A percentile compares a stretch with the other conserved stretches of the same genome.
Evolutionary conservation across 1,139 yeast species (phyloP).

Genomic region (Yamadazyma buinensis): DNA sequence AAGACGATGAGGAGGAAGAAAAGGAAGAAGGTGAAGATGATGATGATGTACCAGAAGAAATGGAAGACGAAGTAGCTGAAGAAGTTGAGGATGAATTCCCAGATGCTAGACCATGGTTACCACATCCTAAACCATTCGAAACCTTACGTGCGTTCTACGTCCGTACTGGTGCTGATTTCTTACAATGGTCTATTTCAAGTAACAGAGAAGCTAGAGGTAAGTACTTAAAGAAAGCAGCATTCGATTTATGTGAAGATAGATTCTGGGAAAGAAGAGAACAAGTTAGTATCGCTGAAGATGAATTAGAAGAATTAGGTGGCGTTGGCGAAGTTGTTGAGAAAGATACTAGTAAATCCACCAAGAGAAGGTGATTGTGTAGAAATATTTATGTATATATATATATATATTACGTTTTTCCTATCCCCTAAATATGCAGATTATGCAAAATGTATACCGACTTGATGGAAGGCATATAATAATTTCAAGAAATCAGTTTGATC

Average conservation of each 20-base stretch:
- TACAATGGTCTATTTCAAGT: conserved; percentile 89
- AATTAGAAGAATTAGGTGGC: conserved; percentile 85
- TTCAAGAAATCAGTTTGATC: conserved; percentile 93
- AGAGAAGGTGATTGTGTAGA: conserved; percentile 35
- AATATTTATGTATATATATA: conserved; percentile 8
- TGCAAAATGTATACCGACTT: conserved; percentile 96
- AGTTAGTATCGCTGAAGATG: conserved; percentile 82
- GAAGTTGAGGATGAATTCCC: conserved; percentile 72
- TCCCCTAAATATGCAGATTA: conserved; percentile 22
- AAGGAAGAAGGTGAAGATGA: conserved; percentile 47
- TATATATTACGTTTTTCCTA: conserved; percentile 18
- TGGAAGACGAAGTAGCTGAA: conserved; percentile 55
- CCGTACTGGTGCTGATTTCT: conserved; percentile 80
- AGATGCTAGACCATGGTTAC: conserved; percentile 93
- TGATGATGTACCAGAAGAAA: conserved; percentile 50
- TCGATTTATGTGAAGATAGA: conserved; percentile 87
- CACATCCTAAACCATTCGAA: conserved; percentile 97
- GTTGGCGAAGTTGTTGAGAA: conserved; percentile 87
- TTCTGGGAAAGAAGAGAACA: conserved; percentile 99
- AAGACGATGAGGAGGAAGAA: conserved; percentile 65
- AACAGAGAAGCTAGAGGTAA: conserved; percentile 88
- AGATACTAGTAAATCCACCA: conserved; percentile 48
- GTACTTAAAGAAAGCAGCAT: conserved; percentile 81
- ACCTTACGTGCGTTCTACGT: conserved; percentile 75
- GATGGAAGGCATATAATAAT: conserved; percentile 88